Base-by-base conservation (phyloP, 768 basidiomycete genomes). In the Hygrocybe coccinea region DNA sequence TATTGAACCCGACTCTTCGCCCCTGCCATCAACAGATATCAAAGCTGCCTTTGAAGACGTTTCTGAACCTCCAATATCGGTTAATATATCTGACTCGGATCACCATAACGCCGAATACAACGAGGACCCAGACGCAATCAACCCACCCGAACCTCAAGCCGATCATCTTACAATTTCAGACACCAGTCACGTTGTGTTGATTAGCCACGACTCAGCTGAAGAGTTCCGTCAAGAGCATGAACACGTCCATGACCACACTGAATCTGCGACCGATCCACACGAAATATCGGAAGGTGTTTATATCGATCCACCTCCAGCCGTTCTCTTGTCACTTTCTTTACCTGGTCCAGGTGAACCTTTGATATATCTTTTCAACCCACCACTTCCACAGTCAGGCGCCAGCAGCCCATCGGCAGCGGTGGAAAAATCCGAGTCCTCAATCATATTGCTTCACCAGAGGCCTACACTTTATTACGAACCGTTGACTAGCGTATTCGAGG, bases 401-500 rank as follows among this genome's bases (percentile, higher is more conserved):
- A 59, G 60, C 1, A 67, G 66, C 44, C 63, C 71, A 29, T 59
- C 60, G 14, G 56, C 68, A 19, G 61, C 65, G 5, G 57, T 60
- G 34, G 34, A 50, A 35, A 56, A 60, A 46, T 44, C 25, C 47
- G 39, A 50, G n/a, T n/a, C 45, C 37, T 59, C 69, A 33, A 64
- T 69, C n/a, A 65, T 88, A 5, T 70, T 91, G 47, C 75, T 91
- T 56, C 78, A 81, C 45, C 73, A 82, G 55, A 77, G 72, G 15
- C 87, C 88, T 2, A 86, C 82, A 3, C 73, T 91, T 6, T 91
- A 88, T 67, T 91, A 90, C 61, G 88, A 90, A 65, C 83, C 88
- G 25, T 65, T 91, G 45, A 80, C 78, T 41, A 75, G 70, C 55
- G 80, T 90, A 17, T 90, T 91, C 62, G 85, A 85, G 54, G 85